Evolutionary conservation across 169 alveolate genomes (phyloP).

Genomic region (Cryptosporidium sp.): DNA sequence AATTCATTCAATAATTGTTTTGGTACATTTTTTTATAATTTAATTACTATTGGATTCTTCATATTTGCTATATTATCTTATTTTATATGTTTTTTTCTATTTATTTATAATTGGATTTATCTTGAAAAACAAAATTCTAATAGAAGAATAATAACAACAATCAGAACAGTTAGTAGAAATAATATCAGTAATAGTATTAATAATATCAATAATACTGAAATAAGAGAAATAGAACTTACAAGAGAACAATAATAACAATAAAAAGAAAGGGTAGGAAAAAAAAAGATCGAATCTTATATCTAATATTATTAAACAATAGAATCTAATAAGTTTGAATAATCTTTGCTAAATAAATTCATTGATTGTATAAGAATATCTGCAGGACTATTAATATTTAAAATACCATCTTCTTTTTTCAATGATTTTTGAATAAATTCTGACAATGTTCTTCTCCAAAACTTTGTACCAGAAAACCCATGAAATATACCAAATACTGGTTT

Average conservation of each 20-base stretch:
- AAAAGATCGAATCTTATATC: no score
- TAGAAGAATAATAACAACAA: not conserved
- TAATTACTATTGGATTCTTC: not conserved
- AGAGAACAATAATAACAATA: not conserved
- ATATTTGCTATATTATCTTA: slow-evolving; percentile 8
- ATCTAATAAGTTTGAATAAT: slow-evolving; percentile 2
- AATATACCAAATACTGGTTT: slow-evolving; percentile 86
- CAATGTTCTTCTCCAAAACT: slow-evolving; percentile 46
- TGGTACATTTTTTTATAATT: not conserved
- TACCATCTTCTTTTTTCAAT: not conserved
- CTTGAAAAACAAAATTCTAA: slow-evolving; percentile 12
- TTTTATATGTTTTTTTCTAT: slow-evolving; percentile 3
- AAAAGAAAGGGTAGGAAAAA: no score
- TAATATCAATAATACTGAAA: no score
- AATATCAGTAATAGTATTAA: no score
- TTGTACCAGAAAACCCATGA: slow-evolving; percentile 84
- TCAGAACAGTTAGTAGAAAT: no score
- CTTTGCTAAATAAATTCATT: slow-evolving; percentile 14
- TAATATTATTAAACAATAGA: no score
- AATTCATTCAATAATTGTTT: not conserved
- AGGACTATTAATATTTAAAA: not conserved
- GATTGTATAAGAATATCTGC: not conserved
- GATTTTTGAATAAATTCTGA: not conserved
- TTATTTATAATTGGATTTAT: slow-evolving; percentile 3
- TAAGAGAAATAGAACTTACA: not conserved